phyloP scores from a whole-genome alignment of 805 yeast species.

The Saccharomyces jurei region DNA sequence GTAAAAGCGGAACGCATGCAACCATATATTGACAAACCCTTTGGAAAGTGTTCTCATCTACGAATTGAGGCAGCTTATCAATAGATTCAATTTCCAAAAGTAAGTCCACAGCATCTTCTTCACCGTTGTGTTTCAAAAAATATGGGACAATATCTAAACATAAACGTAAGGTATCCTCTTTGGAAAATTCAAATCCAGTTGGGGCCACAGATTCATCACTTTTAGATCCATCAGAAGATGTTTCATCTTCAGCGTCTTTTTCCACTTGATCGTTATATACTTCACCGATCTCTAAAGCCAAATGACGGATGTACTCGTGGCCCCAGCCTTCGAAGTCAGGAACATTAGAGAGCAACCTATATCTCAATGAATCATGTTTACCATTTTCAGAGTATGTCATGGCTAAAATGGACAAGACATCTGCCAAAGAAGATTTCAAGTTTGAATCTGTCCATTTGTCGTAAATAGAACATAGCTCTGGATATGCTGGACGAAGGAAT shows the following conservation, averaged over 20 bases:
- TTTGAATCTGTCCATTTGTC: constrained; percentile 52
- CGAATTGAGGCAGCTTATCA: constrained; percentile 72
- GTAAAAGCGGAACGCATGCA: constrained; percentile 90
- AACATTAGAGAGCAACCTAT: constrained; percentile 55
- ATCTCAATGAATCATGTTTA: constrained; percentile 69
- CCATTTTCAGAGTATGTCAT: constrained; percentile 88
- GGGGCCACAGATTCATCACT: constrained; percentile 8
- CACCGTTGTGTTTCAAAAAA: constrained; percentile 91
- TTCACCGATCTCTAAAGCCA: constrained; percentile 91
- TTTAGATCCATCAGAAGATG: constrained; percentile 8
- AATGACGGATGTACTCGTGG: constrained; percentile 92
- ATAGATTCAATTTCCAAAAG: constrained; percentile 83
- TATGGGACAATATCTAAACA: constrained; percentile 77
- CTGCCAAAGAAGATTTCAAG: constrained; percentile 61
- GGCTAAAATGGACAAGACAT: constrained; percentile 83
- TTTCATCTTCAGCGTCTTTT: constrained; percentile 25
- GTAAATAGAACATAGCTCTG: constrained; percentile 55
- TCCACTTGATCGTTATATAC: constrained; percentile 53
- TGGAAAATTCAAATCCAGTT: constrained; percentile 23
- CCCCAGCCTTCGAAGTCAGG: constrained; percentile 83
- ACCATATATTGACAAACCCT: constrained; percentile 93
- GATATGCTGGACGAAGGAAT: constrained; percentile 83
- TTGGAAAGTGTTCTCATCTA: constrained; percentile 73
- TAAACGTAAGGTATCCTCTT: constrained; percentile 47
- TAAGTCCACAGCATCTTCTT: constrained; percentile 95